phyloP scores from a whole-genome alignment of 768 basidiomycete species.

The Agrocybe praecox region DNA sequence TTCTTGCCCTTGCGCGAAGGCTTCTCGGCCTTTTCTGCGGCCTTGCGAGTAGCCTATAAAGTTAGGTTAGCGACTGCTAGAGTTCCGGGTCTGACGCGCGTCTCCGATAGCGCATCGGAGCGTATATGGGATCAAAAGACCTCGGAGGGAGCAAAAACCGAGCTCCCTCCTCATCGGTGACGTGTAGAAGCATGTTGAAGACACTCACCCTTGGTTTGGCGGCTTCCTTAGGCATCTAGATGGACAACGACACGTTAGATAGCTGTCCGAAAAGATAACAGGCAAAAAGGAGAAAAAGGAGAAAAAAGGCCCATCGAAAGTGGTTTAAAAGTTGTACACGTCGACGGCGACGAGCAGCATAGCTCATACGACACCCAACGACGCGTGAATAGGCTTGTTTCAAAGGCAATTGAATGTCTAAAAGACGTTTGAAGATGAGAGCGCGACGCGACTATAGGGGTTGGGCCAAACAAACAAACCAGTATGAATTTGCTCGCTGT shows the following conservation, averaged over 20 bases:
- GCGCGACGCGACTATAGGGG: conserved; percentile 31
- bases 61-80: conserved; percentile 2
- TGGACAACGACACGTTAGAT: conserved; percentile 21
- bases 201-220: conserved; percentile 66
- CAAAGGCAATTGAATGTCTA: conserved; percentile 6
- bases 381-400: conserved; percentile 17
- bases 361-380: conserved; percentile 12
- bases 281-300: conserved; percentile 8
- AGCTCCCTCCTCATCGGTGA: conserved; percentile 10
- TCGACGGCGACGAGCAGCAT: conserved; percentile 17
- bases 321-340: neutral
- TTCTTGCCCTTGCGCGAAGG: conserved; percentile 64
- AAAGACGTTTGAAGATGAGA: conserved; percentile 15
- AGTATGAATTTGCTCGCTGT: conserved; percentile 1
- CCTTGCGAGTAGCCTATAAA: conserved; percentile 59
- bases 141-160: neutral
- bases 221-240: conserved; percentile 79
- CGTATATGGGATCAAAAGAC: neutral
- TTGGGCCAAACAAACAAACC: conserved; percentile 33
- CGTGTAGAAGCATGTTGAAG: conserved; percentile 20
- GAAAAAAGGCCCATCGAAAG: conserved; percentile 6
- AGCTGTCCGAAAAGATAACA: conserved; percentile 9
- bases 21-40: conserved; percentile 73
- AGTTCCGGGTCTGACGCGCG: neutral
- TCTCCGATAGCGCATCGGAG: neutral